Percentiles rank a stretch among this genome's conserved stretches.
Conservation (phyloP, 371 early-diverging fungal genomes). For the Syncephalis plumigaleata region DNA sequence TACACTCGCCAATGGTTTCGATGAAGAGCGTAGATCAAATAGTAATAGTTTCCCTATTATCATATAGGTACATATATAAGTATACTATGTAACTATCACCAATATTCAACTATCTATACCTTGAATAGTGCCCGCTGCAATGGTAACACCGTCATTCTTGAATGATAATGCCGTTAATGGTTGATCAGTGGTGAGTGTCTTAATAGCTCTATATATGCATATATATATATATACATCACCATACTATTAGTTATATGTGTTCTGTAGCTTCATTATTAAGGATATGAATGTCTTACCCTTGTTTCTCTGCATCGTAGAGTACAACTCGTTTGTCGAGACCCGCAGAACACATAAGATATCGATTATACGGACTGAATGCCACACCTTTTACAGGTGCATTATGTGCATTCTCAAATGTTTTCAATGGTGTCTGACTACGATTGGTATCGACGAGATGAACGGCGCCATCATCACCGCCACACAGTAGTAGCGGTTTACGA, state of each 20-base stretch:
- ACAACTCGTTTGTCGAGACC: constrained; percentile 24
- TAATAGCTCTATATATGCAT: constrained; percentile 7
- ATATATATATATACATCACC: neutral
- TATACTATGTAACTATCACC: neutral
- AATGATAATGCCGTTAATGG: constrained; percentile 18
- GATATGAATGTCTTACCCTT: constrained; percentile 4
- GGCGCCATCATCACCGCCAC: constrained; percentile 25
- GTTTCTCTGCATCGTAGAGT: constrained; percentile 23
- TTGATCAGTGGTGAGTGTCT: constrained; percentile 11
- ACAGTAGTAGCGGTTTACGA: constrained; percentile 19
- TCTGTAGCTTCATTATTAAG: too few relatives aligned
- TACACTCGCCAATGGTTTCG: constrained; percentile 12
- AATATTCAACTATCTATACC: constrained; percentile 1
- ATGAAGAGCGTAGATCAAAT: constrained; percentile 15
- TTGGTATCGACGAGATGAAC: constrained; percentile 30
- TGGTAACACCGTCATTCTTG: constrained; percentile 17
- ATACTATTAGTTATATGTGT: too few relatives aligned
- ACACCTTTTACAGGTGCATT: constrained; percentile 20
- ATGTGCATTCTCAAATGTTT: constrained; percentile 20
- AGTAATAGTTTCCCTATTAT: constrained; percentile 12
- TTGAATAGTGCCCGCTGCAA: constrained; percentile 21
- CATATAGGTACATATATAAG: neutral
- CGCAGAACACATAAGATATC: constrained; percentile 21
- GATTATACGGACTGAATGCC: constrained; percentile 29
- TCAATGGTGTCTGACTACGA: constrained; percentile 12